Evolutionary conservation across 441 rosid species (phyloP).

Genomic region (Francoa sonchifolia): DNA sequence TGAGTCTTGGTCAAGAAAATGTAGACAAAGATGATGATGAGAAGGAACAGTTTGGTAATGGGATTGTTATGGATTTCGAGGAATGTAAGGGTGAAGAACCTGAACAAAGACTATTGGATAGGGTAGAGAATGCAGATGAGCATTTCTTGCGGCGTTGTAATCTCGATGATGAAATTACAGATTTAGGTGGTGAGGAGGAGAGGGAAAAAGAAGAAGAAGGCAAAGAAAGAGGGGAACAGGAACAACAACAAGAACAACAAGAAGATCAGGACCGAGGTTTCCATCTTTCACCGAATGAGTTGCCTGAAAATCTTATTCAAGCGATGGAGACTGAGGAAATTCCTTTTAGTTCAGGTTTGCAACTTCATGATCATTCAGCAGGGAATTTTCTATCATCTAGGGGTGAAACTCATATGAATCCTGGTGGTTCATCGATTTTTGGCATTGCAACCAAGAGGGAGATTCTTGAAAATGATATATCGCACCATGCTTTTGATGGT

Average conservation of each 20-base stretch:
- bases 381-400: conserved; percentile 47
- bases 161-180: conserved; percentile 18
- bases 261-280: conserved; percentile 34
- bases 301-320: conserved; percentile 42
- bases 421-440: conserved; percentile 35
- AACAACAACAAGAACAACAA: conserved; percentile 18
- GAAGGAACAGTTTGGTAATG: conserved; percentile 14
- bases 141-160: conserved; percentile 23
- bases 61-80: conserved; percentile 13
- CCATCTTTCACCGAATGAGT: conserved; percentile 30
- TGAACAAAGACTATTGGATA: conserved; percentile 19
- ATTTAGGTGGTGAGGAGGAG: conserved; percentile 9
- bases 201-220: conserved; percentile 18
- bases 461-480: conserved; percentile 31
- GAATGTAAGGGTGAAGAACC: conserved; percentile 18
- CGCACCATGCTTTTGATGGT: conserved; percentile 36
- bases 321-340: conserved; percentile 40
- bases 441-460: conserved; percentile 48
- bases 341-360: conserved; percentile 41
- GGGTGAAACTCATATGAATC: conserved; percentile 31
- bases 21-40: conserved; percentile 19
- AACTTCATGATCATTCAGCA: conserved; percentile 26
- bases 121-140: conserved; percentile 16
- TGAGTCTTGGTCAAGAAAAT: conserved; percentile 23
- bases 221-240: conserved; percentile 14